Base-by-base conservation (phyloP, 768 basidiomycete genomes). In the Boletus rubropictus region DNA sequence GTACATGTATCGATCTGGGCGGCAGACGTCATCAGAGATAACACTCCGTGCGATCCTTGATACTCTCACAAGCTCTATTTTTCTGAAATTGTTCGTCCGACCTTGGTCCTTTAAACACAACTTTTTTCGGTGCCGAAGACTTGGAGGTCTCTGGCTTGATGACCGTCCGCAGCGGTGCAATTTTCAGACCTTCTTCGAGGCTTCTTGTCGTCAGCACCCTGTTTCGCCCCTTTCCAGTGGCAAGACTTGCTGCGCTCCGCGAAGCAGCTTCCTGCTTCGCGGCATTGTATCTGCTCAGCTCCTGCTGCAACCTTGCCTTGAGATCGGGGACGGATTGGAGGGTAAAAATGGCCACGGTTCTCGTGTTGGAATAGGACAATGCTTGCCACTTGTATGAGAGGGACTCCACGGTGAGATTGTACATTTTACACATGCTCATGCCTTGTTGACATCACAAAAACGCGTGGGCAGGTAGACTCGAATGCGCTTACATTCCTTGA, bases 1-100 rank as follows among this genome's bases (percentile, higher is more conserved):
- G 59, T 88, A 92, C 93, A 95, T 94, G 64, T 97, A 98, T 24
- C 88, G 79, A 75, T 84, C 86, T 89, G 54, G 31, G 10, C 36
- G 27, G 9, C 14, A 20, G 14, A 31, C 31, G 28, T 37, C 34
- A 44, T 55, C 39, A 50, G 27, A 41, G 17, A 25, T 24, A 15
- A 15, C 34, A 21, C 34, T 14, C 17, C 18, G 5, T 29, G 22
- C 33, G 21, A 15, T 21, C n/a, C 18, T 44, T 20, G 29, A 41
- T 17, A 12, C 5, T 49, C 82, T 72, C 61, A 87, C 86, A 86
- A 29, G 74, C 71, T 28, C 82, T 76, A 46, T 67, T 70, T 48
- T 72, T 77, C 34, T 59, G 67, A 21, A 62, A 58, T 5, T 48
- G 48, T 27, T 59, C 57, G 27, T 67, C 70, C 35, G 46, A 49